These are phyloP conservation scores for Xylaria grammica DNA, from an alignment of 495 filamentous ascomycete species.

Conservation along the genomic window DNA sequence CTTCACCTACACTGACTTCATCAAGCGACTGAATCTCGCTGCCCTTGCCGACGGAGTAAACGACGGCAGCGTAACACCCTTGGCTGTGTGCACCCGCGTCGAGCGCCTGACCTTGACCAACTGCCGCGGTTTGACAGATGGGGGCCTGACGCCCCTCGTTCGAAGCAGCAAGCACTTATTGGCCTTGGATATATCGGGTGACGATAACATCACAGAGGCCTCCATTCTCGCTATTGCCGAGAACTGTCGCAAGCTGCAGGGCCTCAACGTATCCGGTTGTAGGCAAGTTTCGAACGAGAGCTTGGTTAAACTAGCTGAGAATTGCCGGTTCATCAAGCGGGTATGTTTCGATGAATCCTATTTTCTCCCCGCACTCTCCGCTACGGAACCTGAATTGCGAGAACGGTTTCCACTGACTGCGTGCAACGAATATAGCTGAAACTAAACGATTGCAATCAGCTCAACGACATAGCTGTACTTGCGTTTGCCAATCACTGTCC, in stretches of 20 bases:
- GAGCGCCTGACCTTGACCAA: conserved; percentile 94
- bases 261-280: conserved; percentile 91
- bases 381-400: conserved; percentile 9
- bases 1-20: conserved; percentile 84
- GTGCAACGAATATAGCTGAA: conserved; percentile 68
- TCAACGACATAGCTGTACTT: conserved; percentile 78
- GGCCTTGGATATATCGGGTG: conserved; percentile 87
- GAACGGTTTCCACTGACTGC: conserved; percentile 25
- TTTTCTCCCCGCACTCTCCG: background rate
- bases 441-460: conserved; percentile 82
- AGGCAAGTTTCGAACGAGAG: conserved; percentile 83
- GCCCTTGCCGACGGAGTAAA: conserved; percentile 76
- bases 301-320: conserved; percentile 78
- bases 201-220: conserved; percentile 78
- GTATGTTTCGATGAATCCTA: conserved; percentile 55
- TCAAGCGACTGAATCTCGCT: conserved; percentile 89
- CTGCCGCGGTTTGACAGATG: conserved; percentile 83
- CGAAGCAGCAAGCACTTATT: conserved; percentile 80
- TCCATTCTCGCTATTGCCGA: conserved; percentile 80
- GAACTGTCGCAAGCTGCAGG: conserved; percentile 84
- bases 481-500: conserved; percentile 87
- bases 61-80: conserved; percentile 85
- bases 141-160: conserved; percentile 78
- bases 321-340: conserved; percentile 84
- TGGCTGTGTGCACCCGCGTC: conserved; percentile 84